These are phyloP conservation scores for Bipolaris cookei DNA, from an alignment of 2,329 filamentous ascomycete species.

Conservation along the genomic window DNA sequence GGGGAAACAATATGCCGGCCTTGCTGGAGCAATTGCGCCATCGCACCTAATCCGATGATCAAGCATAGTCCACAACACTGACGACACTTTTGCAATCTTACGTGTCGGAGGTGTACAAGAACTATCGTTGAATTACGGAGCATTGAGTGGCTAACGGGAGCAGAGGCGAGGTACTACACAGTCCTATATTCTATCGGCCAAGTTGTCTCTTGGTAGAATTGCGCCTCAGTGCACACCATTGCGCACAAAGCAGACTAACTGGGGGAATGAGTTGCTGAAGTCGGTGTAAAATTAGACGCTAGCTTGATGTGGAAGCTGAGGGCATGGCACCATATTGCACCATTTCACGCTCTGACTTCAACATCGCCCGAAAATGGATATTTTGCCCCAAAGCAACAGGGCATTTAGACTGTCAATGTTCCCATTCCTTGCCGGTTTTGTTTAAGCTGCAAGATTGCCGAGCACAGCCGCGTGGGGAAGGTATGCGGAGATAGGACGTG, in stretches of 20 bases:
- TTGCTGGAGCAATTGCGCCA: conserved; percentile 38
- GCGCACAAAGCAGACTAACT: not conserved
- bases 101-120: not conserved
- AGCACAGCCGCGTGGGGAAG: not conserved
- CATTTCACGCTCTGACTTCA: conserved; percentile 21
- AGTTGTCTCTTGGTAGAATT: not conserved
- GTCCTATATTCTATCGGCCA: not conserved
- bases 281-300: conserved; percentile 20
- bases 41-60: conserved; percentile 43
- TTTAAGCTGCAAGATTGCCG: not conserved
- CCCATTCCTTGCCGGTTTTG: not conserved
- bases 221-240: not conserved
- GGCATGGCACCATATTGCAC: conserved; percentile 29
- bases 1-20: conserved; percentile 16
- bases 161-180: not conserved
- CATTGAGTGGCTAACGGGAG: not conserved
- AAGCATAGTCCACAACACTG: conserved; percentile 9
- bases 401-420: not conserved
- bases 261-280: conserved; percentile 14
- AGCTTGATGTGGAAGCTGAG: conserved; percentile 19
- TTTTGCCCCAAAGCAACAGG: not conserved
- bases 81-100: conserved; percentile 11
- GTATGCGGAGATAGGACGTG: not conserved
- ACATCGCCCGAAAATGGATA: conserved; percentile 7
- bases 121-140: not conserved